Conservation (phyloP, 805 yeast genomes). For the Yamadazyma insecticola region DNA sequence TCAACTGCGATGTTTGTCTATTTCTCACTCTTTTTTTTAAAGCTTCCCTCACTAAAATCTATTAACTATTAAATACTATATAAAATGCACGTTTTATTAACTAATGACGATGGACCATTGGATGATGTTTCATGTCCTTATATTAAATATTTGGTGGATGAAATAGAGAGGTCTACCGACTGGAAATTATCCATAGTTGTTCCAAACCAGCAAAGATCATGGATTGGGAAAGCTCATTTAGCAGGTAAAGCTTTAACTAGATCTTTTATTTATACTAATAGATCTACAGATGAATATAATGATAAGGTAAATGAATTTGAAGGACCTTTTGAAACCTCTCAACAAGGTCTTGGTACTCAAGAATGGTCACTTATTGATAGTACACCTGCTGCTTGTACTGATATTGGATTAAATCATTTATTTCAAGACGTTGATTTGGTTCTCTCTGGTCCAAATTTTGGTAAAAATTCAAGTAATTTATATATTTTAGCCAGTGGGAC, state of each 20-base stretch:
- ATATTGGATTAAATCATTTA: conserved; percentile 79
- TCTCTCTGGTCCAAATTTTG: conserved; percentile 92
- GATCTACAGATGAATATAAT: conserved; percentile 44
- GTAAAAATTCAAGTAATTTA: conserved; percentile 85
- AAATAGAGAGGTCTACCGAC: conserved; percentile 57
- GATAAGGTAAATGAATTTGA: conserved; percentile 38
- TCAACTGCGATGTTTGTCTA: too few relatives aligned
- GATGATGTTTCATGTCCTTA: conserved; percentile 78
- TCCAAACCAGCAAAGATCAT: conserved; percentile 83
- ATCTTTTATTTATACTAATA: conserved; percentile 55
- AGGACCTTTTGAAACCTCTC: conserved; percentile 65
- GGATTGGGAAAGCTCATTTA: conserved; percentile 98
- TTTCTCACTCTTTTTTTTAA: too few relatives aligned
- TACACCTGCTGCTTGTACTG: conserved; percentile 95
- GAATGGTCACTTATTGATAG: conserved; percentile 90
- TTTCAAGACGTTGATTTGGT: conserved; percentile 62
- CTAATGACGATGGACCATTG: conserved; percentile 97
- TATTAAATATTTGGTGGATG: conserved; percentile 73
- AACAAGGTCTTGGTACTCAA: conserved; percentile 38
- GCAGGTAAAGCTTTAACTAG: conserved; percentile 66
- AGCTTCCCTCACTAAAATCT: neutral
- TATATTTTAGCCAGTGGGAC: conserved; percentile 92
- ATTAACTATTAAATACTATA: neutral
- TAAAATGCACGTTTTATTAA: conserved; percentile 52
- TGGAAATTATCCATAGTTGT: conserved; percentile 85